Conservation (phyloP, 139 green algal genomes). For the Mesostigma viride region DNA sequence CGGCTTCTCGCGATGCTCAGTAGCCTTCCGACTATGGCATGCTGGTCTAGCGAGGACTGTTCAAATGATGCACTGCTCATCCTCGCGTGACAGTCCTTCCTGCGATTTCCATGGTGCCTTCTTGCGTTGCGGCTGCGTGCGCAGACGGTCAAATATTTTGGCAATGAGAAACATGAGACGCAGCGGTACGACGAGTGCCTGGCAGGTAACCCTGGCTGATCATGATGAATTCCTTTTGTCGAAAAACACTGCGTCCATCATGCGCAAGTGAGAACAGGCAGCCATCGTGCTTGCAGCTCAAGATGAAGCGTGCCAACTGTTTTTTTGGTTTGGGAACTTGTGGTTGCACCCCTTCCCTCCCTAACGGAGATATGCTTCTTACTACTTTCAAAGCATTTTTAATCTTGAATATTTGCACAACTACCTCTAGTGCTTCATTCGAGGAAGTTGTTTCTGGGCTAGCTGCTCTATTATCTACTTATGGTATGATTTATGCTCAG, state of each 20-base stretch:
- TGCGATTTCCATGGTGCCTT: not conserved
- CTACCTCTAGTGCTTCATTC: too few species aligned
- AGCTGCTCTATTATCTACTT: too few species aligned
- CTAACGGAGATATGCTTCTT: not conserved
- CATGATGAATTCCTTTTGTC: not conserved
- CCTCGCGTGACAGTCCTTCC: not conserved
- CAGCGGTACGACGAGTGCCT: conserved; percentile 71
- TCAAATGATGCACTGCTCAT: not conserved
- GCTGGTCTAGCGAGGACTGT: not conserved
- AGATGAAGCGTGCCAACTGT: not conserved
- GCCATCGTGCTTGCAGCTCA: not conserved
- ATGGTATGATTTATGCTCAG: too few species aligned
- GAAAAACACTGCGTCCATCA: not conserved
- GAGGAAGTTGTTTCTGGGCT: too few species aligned
- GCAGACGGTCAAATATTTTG: conserved; percentile 61
- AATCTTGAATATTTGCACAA: too few species aligned
- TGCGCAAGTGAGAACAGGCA: not conserved
- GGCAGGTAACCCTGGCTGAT: conserved; percentile 11
- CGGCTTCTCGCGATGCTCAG: too few species aligned
- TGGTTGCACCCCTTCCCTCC: too few species aligned
- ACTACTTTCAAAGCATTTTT: not conserved
- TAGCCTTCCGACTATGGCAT: not conserved
- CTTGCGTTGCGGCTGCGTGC: not conserved
- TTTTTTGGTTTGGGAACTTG: conserved; percentile 10
- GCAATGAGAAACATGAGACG: conserved; percentile 74